phyloP scores from a whole-genome alignment of 225 moss, liverwort and hornwort species.

The Antitrichia curtipendula region DNA sequence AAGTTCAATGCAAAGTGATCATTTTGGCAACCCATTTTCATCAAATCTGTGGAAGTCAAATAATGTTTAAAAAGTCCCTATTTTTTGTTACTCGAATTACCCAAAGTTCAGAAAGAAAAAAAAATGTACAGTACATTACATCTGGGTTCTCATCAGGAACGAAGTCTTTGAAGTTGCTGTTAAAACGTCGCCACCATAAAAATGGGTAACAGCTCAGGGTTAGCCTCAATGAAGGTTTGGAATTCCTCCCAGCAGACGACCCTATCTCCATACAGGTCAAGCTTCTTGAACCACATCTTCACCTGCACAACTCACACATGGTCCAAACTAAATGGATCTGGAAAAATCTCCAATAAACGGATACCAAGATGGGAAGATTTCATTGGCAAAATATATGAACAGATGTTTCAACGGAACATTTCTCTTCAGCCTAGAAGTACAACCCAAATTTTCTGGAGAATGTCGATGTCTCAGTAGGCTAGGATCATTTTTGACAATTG shows the following conservation, averaged over 20 bases:
- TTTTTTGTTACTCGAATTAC: background rate
- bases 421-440: background rate
- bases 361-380: background rate
- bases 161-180: background rate
- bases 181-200: conserved; percentile 44
- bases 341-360: background rate
- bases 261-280: conserved; percentile 40
- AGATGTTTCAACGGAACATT: background rate
- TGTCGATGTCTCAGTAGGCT: background rate
- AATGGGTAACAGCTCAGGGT: conserved; percentile 69
- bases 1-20: background rate
- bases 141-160: background rate
- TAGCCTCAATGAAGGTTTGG: conserved; percentile 48
- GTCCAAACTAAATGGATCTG: background rate
- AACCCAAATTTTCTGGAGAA: background rate
- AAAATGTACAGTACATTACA: background rate
- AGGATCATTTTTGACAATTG: background rate
- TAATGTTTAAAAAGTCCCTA: background rate
- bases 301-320: conserved; percentile 20
- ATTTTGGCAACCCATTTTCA: background rate
- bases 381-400: too few relatives aligned
- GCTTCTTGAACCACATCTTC: conserved; percentile 60
- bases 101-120: background rate
- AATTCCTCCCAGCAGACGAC: conserved; percentile 64
- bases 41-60: background rate